Conservation (phyloP, 768 basidiomycete species). For the Serpula lacrymans region DNA sequence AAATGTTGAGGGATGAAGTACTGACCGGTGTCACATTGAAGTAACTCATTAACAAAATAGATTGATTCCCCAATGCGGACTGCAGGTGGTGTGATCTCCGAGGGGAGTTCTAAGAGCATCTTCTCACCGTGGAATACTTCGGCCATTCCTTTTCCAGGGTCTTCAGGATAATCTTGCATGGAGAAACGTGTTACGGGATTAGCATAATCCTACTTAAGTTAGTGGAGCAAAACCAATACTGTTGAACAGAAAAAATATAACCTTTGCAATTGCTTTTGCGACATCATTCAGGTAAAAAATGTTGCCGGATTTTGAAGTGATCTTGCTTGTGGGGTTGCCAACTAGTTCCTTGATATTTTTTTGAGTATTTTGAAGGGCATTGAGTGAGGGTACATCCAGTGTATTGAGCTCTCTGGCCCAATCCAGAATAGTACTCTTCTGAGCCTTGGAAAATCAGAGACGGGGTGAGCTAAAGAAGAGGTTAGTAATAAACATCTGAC, state of each 20-base stretch:
- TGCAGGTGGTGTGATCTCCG: slow-evolving; percentile 18
- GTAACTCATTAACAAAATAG: slow-evolving; percentile 13
- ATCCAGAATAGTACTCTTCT: slow-evolving; percentile 19
- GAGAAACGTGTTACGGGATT: slow-evolving; percentile 11
- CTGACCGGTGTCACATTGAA: too few species aligned
- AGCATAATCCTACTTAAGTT: slow-evolving; percentile 21
- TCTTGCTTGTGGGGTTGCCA: slow-evolving; percentile 17
- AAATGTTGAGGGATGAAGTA: too few species aligned
- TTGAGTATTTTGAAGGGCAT: slow-evolving; percentile 15
- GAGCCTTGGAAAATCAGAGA: slow-evolving; percentile 20
- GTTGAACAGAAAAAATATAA: neutral
- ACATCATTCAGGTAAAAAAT: slow-evolving; percentile 19
- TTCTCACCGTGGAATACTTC: slow-evolving; percentile 19
- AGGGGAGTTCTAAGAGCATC: slow-evolving; percentile 19
- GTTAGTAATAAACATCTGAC: slow-evolving; percentile 25
- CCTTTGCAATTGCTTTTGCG: slow-evolving; percentile 3
- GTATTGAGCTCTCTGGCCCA: slow-evolving; percentile 23
- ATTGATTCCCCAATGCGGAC: slow-evolving; percentile 10
- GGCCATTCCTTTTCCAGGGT: slow-evolving; percentile 5
- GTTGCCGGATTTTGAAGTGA: slow-evolving; percentile 15
- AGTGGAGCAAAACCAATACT: neutral
- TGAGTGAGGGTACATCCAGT: slow-evolving; percentile 15
- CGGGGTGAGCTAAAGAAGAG: slow-evolving; percentile 23
- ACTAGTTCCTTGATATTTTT: slow-evolving; percentile 6
- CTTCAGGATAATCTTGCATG: too few species aligned